These are phyloP conservation scores for Ophiobolus disseminans DNA, from an alignment of 2,329 filamentous ascomycete species.

Conservation along the genomic window DNA sequence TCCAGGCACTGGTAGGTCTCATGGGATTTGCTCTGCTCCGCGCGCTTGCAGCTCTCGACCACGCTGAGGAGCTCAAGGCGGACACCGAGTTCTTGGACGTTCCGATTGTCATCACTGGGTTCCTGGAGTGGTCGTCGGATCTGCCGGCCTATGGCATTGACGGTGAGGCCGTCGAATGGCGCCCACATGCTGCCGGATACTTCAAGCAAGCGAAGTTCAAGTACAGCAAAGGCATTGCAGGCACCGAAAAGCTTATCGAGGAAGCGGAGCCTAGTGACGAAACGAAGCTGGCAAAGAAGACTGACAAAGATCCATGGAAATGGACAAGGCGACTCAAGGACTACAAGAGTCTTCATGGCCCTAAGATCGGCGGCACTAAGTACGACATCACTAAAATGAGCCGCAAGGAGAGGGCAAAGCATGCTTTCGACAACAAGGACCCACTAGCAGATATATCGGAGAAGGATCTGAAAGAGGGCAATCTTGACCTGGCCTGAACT, in stretches of 20 bases:
- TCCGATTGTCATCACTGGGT: constrained; percentile 12
- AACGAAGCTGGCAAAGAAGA: not conserved
- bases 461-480: not conserved
- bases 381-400: constrained; percentile 23
- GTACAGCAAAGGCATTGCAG: constrained; percentile 9
- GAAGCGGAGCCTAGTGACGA: constrained; percentile 3
- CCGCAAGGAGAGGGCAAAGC: constrained; percentile 14
- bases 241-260: constrained; percentile 13
- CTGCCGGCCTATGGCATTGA: constrained; percentile 11
- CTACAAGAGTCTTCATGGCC: constrained; percentile 7
- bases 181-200: constrained; percentile 14
- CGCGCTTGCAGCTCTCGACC: constrained; percentile 19
- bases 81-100: constrained; percentile 17
- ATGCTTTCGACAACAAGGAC: constrained; percentile 16
- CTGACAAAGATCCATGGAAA: constrained; percentile 14
- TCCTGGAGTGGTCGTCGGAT: constrained; percentile 6
- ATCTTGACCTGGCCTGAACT: not conserved
- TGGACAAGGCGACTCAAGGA: constrained; percentile 11
- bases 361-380: constrained; percentile 12
- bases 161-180: constrained; percentile 13
- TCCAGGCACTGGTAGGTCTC: constrained; percentile 8
- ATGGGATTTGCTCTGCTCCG: constrained; percentile 19
- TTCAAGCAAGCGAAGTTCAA: constrained; percentile 15
- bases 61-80: constrained; percentile 13
- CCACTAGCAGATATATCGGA: not conserved